Conservation (phyloP, 2,329 filamentous ascomycete species). For the Aureobasidium zeae region DNA sequence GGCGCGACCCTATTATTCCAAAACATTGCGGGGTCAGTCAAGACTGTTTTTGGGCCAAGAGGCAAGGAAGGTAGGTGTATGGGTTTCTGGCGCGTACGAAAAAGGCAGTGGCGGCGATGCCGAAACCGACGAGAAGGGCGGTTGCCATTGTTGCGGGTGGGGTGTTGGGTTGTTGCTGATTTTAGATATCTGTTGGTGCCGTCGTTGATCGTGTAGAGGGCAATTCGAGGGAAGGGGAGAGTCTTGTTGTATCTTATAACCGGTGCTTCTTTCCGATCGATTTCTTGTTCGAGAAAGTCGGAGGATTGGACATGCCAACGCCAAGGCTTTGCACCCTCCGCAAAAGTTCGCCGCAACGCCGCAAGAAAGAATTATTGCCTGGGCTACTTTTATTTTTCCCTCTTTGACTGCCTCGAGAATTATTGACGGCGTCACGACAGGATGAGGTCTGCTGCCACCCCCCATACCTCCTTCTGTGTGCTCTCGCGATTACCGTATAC, state of each 20-base stretch:
- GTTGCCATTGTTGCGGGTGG: constrained; percentile 13
- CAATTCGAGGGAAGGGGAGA: no score
- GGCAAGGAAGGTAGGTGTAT: neutral
- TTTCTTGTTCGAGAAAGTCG: no score
- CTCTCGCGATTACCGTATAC: neutral
- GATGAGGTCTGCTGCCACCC: constrained; percentile 12
- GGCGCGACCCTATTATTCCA: constrained; percentile 63
- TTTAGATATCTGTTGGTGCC: neutral
- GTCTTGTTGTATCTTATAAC: no score
- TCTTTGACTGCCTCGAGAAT: neutral
- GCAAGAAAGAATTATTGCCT: neutral
- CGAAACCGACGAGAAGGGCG: constrained; percentile 36
- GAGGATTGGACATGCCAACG: neutral
- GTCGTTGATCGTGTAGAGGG: neutral
- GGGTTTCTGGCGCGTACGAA: constrained; percentile 48
- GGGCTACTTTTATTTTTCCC: neutral
- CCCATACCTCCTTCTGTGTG: no score
- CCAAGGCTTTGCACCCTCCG: constrained; percentile 1
- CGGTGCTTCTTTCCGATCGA: no score
- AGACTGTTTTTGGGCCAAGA: neutral
- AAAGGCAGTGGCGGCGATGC: constrained; percentile 57
- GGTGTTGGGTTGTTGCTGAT: neutral
- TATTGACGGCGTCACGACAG: neutral
- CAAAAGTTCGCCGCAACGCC: constrained; percentile 9
- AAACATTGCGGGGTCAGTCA: constrained; percentile 19